Percentiles rank a stretch among this genome's conserved stretches.
Conservation (phyloP, 192 early-diverging fungal species). For the Spizellomyces punctatus region DNA sequence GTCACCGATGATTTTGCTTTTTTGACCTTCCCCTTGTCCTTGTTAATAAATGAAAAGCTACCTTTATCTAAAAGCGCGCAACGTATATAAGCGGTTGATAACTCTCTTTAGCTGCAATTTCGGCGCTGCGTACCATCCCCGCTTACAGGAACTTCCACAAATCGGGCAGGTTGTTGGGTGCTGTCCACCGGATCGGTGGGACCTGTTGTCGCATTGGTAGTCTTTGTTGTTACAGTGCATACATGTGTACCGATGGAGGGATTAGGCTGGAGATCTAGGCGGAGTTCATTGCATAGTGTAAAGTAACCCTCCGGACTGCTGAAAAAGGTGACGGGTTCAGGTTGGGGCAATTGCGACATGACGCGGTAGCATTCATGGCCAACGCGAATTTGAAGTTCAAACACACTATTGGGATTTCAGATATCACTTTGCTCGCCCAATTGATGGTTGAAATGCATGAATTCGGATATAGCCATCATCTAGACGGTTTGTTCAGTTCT, state of each 20-base stretch:
- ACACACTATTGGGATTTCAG: too few species aligned
- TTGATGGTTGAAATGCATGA: too few species aligned
- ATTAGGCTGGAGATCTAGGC: constrained; percentile 13
- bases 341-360: neutral
- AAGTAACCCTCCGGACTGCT: constrained; percentile 33
- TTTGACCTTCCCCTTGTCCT: constrained; percentile 31
- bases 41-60: constrained; percentile 21
- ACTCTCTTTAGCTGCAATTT: neutral
- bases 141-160: constrained; percentile 29
- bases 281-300: constrained; percentile 28
- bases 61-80: constrained; percentile 7
- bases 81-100: neutral
- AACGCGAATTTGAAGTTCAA: too few species aligned
- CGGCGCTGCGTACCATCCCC: constrained; percentile 22
- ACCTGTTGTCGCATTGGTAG: neutral
- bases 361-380: too few species aligned
- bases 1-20: constrained; percentile 30
- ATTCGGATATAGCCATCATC: too few species aligned
- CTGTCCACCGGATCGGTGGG: neutral
- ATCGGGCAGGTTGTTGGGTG: constrained; percentile 18
- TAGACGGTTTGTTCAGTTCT: too few species aligned
- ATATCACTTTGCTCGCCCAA: too few species aligned
- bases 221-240: constrained; percentile 7
- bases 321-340: constrained; percentile 22
- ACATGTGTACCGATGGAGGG: neutral